These are phyloP conservation scores for Fusarium cicatricum DNA, from an alignment of 2,329 filamentous ascomycete genomes.

Conservation along the genomic window DNA sequence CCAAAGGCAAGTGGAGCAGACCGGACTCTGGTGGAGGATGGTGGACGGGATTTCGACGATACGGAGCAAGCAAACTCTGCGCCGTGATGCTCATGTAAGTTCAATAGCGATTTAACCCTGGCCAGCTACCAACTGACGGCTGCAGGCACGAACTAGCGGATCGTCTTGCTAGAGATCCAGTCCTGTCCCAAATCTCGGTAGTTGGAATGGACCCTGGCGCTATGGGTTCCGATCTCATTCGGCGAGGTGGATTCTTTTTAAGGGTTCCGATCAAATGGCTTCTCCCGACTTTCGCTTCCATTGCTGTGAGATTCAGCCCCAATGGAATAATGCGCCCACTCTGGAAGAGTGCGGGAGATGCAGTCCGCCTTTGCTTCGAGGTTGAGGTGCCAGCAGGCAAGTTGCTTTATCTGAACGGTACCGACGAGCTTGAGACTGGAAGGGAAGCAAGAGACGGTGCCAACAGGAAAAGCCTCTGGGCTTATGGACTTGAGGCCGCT, in stretches of 20 bases:
- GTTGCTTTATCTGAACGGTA: conserved; percentile 47
- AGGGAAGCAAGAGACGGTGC: conserved; percentile 43
- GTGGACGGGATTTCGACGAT: conserved; percentile 46
- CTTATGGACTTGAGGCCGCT: conserved; percentile 40
- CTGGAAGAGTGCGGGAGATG: conserved; percentile 47
- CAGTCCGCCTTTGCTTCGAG: conserved; percentile 45
- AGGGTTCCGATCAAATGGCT: conserved; percentile 35
- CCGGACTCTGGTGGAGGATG: conserved; percentile 42
- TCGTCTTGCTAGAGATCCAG: conserved; percentile 47
- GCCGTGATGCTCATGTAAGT: conserved; percentile 48
- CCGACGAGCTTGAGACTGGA: conserved; percentile 39
- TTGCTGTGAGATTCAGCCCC: conserved; percentile 38
- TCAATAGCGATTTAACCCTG: not conserved
- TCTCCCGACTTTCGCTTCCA: conserved; percentile 35
- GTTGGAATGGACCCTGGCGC: conserved; percentile 50
- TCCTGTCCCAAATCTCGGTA: conserved; percentile 46
- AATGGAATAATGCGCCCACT: conserved; percentile 44
- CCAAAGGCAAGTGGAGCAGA: conserved; percentile 47
- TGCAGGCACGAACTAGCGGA: conserved; percentile 46
- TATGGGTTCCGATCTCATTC: conserved; percentile 47
- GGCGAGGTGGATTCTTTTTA: conserved; percentile 39
- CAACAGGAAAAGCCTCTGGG: conserved; percentile 46
- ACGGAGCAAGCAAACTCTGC: conserved; percentile 52
- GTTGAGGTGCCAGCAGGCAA: conserved; percentile 40
- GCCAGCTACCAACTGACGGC: conserved; percentile 7